Evolutionary conservation across 2,329 filamentous ascomycete genomes (phyloP), one percentile per base, ranked within the genome.

Genomic region (Ophiosphaerella herpotricha): DNA sequence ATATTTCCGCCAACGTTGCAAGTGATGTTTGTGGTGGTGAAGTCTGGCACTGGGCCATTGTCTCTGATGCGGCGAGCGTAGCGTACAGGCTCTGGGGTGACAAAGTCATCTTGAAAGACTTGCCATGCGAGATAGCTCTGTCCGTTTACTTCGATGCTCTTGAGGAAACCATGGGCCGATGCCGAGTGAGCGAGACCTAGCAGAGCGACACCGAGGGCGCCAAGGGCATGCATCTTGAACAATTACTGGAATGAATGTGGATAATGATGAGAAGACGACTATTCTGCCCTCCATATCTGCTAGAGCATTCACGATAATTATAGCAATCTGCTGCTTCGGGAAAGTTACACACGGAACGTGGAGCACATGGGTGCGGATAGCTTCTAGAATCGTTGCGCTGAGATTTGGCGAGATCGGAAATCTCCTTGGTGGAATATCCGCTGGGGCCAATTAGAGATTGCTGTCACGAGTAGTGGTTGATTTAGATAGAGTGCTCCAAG

Each of bases 1-100:
- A 60, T 53, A 23, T 67, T 66, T 5, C 58, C 60, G n/a, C 61
- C 63, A 6, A 55, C 54, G 26, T 66, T 64, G 44, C 50, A 61
- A 9, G 59, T 62, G 23, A 62, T 61, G 14, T 60, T 39, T 9
- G 44, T 46, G 7, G 48, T 41, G 3, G 58, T 61, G 26, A 61
- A 61, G 33, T 60, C 58, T 4, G 48, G 44, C 2, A 60, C 59
- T 1, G 59, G 59, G 2, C 59, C 57, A n/a, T 45, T 48, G 26
- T 61, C 55, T 36, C 55, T 52, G 33, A 58, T 38, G 14, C 51
- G 48, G 29, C 59, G 57, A 14, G 52, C 49, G 29, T 60, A 60
- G 14, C 59, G 50, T 3, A 43, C 36, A 2, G 59, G 59, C 29
- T 54, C 51, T 2, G 59, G 54, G n/a, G 52, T 57, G 1, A 61